Conservation (phyloP, 768 basidiomycete species). For the Agrocybe praecox region DNA sequence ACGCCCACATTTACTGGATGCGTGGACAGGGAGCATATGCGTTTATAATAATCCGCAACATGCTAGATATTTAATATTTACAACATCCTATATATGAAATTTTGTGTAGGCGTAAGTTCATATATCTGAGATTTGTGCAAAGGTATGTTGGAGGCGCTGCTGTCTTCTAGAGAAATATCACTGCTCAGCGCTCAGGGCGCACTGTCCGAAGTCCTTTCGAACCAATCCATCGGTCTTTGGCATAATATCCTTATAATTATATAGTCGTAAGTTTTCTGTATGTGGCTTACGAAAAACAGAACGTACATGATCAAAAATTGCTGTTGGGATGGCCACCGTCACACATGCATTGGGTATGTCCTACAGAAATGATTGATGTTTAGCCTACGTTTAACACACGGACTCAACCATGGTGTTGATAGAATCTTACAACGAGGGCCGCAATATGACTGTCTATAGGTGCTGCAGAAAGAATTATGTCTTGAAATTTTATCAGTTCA, state of each 20-base stretch:
- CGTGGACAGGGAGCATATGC: too few species aligned
- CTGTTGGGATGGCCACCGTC: slow-evolving; percentile 72
- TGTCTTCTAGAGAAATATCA: too few species aligned
- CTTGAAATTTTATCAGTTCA: slow-evolving; percentile 15
- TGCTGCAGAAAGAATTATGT: slow-evolving; percentile 69
- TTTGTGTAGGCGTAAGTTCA: too few species aligned
- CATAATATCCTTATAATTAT: slow-evolving; percentile 55
- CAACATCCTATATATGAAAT: too few species aligned
- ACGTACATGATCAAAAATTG: slow-evolving; percentile 72
- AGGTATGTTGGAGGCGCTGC: too few species aligned
- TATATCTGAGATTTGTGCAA: too few species aligned
- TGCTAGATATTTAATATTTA: too few species aligned
- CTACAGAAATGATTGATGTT: too few species aligned
- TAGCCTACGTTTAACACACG: too few species aligned
- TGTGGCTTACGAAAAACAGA: neutral
- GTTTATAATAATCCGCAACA: too few species aligned
- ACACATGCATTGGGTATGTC: slow-evolving; percentile 82
- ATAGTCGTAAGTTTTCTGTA: neutral
- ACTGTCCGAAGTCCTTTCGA: slow-evolving; percentile 63
- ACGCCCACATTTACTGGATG: too few species aligned
- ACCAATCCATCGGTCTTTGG: slow-evolving; percentile 64
- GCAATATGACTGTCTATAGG: slow-evolving; percentile 72
- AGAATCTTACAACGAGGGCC: slow-evolving; percentile 63
- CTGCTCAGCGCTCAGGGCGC: slow-evolving; percentile 67
- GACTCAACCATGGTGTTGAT: too few species aligned